phyloP scores from a whole-genome alignment of 768 basidiomycete genomes.

The Trametes cingulata region DNA sequence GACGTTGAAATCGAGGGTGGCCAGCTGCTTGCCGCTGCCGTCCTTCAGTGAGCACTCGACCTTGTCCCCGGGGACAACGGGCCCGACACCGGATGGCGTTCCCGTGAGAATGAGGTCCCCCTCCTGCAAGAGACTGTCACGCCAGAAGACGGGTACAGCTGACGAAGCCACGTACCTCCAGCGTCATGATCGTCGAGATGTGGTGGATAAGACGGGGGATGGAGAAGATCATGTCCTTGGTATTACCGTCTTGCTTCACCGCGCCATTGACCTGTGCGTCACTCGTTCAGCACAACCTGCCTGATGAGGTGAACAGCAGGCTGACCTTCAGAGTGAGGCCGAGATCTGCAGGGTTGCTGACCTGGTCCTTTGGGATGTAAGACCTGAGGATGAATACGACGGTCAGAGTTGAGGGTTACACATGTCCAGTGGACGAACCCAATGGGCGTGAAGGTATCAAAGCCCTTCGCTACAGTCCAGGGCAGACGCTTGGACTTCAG shows the following conservation, averaged over 20 bases:
- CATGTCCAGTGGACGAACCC: constrained; percentile 50
- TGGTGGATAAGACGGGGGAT: constrained; percentile 89
- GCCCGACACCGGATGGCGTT: constrained; percentile 90
- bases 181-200: constrained; percentile 92
- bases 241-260: constrained; percentile 82
- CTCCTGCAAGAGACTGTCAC: constrained; percentile 51
- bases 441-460: constrained; percentile 94
- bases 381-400: constrained; percentile 41
- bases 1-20: constrained; percentile 63
- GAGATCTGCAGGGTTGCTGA: constrained; percentile 76
- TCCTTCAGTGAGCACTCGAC: constrained; percentile 74
- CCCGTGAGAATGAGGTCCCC: constrained; percentile 91
- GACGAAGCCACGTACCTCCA: constrained; percentile 60
- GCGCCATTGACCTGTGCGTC: constrained; percentile 72
- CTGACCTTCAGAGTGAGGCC: constrained; percentile 71
- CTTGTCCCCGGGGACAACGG: constrained; percentile 70
- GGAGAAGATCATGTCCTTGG: constrained; percentile 88
- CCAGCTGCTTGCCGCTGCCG: constrained; percentile 53
- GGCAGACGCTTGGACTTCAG: constrained; percentile 94
- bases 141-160: neutral
- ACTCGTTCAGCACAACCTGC: neutral
- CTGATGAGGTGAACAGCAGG: neutral
- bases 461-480: constrained; percentile 96
- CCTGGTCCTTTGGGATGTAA: constrained; percentile 75
- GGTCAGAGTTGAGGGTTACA: neutral